Percentiles rank a stretch among this genome's conserved stretches.
These are phyloP conservation scores for Cyclotella sp. DNA, from an alignment of 108 stramenopile species.

Conservation along the genomic window DNA sequence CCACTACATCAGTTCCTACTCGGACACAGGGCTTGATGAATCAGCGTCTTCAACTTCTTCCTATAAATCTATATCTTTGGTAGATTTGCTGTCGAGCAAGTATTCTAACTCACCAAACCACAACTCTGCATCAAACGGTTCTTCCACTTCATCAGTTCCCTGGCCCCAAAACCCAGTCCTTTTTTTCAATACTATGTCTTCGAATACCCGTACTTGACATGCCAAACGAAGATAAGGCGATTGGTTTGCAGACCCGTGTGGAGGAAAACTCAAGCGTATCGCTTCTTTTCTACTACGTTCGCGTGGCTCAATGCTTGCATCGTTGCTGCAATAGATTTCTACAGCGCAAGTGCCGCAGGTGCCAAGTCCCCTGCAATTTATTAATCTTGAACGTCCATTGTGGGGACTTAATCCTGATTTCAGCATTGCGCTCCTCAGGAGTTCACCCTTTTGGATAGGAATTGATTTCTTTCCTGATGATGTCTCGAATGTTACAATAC, in stretches of 20 bases:
- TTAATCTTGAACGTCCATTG: slow-evolving; percentile 62
- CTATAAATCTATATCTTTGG: not conserved
- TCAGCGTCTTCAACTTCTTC: not conserved
- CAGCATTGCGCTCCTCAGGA: slow-evolving; percentile 59
- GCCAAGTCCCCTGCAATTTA: slow-evolving; percentile 76
- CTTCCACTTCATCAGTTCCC: slow-evolving; percentile 23
- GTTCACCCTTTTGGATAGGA: slow-evolving; percentile 56
- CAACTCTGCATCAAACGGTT: slow-evolving; percentile 35
- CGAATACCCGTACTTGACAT: slow-evolving; percentile 63
- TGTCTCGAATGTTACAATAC: slow-evolving; percentile 29
- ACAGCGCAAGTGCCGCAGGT: slow-evolving; percentile 81
- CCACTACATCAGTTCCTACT: no score
- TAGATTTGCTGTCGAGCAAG: slow-evolving; percentile 61
- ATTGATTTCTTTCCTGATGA: slow-evolving; percentile 35
- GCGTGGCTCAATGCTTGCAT: slow-evolving; percentile 37
- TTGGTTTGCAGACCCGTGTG: slow-evolving; percentile 50
- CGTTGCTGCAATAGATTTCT: slow-evolving; percentile 39
- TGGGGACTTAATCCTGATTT: slow-evolving; percentile 56
- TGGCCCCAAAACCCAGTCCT: slow-evolving; percentile 76
- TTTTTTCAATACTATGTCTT: slow-evolving; percentile 59
- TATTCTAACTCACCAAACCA: slow-evolving; percentile 74
- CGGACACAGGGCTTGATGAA: not conserved
- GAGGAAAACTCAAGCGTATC: slow-evolving; percentile 63
- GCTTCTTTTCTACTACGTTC: slow-evolving; percentile 52
- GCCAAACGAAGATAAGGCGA: slow-evolving; percentile 56